Base-by-base conservation (phyloP, 2,329 filamentous ascomycete genomes). In the Daldinia sp. region DNA sequence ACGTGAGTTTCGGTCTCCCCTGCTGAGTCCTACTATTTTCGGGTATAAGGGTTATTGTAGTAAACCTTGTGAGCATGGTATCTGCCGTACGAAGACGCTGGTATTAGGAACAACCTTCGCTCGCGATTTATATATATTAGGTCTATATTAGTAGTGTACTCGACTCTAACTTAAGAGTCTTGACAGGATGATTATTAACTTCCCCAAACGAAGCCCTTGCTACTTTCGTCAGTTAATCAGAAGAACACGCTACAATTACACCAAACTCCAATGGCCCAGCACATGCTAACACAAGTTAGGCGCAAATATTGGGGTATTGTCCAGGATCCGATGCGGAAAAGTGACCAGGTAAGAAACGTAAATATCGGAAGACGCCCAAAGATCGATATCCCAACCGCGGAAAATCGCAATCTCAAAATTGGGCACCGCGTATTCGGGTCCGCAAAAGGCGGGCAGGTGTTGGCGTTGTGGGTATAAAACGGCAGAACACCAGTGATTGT, bases 271-370 rank as follows among this genome's bases (percentile, higher is more conserved):
- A 25, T 66, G 43, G 35, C 60, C 59, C 19, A 17, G 45, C 37
- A 27, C 32, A 68, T 68, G 63, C 58, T 60, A 47, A 60, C 55
- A 62, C 39, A 60, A n/a, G n/a, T 30, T 52, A 41, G 63, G 55
- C 41, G 30, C 15, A 25, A 55, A 62, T 41, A 43, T 45, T 25
- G 43, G 70, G 69, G 69, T 72, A 72, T 72, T 70, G 66, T 72
- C 63, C 68, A 56, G 50, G 63, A 67, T 64, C 64, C 67, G 56
- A 69, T 68, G 61, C 62, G 66, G 58, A 30, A 67, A 52, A 48
- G 23, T 48, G 43, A n/a, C 19, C 17, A 47, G n/a, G 9, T 43
- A 43, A 48, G 25, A 29, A 48, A 30, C 43, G 17, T 48, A 30
- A 30, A 30, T 9, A 25, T 21, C 15, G 11, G 3, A 17, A 23